phyloP scores from a whole-genome alignment of 192 early-diverging fungal species.

The Coemansia sp. region DNA sequence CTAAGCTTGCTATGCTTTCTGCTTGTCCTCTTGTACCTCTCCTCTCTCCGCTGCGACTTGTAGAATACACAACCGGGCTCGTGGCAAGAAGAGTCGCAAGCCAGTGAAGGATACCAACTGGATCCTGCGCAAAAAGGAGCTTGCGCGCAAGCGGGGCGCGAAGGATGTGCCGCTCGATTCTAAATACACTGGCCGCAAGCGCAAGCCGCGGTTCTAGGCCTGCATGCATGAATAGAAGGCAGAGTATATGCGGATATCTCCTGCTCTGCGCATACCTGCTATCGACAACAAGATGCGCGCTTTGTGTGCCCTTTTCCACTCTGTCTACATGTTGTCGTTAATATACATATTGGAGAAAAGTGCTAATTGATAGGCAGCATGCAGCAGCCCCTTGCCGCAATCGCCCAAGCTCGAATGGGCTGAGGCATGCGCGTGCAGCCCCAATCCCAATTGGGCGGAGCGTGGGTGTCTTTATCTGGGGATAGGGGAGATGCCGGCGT shows the following conservation, averaged over 20 bases:
- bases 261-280: neutral
- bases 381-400: slow-evolving; percentile 7
- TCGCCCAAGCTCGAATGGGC: slow-evolving; percentile 13
- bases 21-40: neutral
- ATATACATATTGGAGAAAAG: neutral
- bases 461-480: neutral
- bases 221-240: neutral
- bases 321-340: neutral
- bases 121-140: slow-evolving; percentile 91
- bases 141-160: slow-evolving; percentile 72
- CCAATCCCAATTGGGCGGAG: slow-evolving; percentile 22
- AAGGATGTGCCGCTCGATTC: slow-evolving; percentile 86
- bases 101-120: slow-evolving; percentile 80
- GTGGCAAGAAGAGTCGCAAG: slow-evolving; percentile 54
- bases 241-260: neutral
- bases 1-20: neutral
- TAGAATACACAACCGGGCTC: slow-evolving; percentile 45
- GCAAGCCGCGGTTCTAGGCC: slow-evolving; percentile 81
- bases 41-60: slow-evolving; percentile 12
- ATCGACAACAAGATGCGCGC: neutral
- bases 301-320: neutral
- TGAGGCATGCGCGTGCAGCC: slow-evolving; percentile 13
- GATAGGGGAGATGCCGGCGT: neutral
- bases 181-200: slow-evolving; percentile 94
- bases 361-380: neutral